Conservation (phyloP, 176 grass and related monocot genomes). For the Themeda triandra region DNA sequence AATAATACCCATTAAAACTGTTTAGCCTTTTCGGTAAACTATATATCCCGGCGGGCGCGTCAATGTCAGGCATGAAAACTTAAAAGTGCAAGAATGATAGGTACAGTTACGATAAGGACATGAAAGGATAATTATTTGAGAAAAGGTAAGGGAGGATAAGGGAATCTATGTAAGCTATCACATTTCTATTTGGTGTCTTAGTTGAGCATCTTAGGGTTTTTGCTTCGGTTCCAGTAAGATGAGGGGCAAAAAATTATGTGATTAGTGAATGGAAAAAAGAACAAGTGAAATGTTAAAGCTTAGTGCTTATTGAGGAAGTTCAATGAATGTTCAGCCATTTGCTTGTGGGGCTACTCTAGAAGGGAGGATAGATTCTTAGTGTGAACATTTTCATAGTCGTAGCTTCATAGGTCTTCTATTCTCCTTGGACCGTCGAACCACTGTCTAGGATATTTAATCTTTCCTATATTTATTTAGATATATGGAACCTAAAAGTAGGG, state of each 20-base stretch:
- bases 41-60: slow-evolving; percentile 14
- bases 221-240: slow-evolving; percentile 26
- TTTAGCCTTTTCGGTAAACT: slow-evolving; percentile 32
- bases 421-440: slow-evolving; percentile 25
- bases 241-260: slow-evolving; percentile 33
- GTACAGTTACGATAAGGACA: slow-evolving; percentile 11
- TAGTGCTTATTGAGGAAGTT: slow-evolving; percentile 32
- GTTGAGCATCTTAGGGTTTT: slow-evolving; percentile 37
- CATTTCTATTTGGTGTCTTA: slow-evolving; percentile 27
- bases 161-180: slow-evolving; percentile 54
- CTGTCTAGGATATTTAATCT: slow-evolving; percentile 6
- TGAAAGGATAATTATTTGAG: slow-evolving; percentile 32
- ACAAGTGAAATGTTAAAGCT: slow-evolving; percentile 27
- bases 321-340: slow-evolving; percentile 33
- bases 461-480: slow-evolving; percentile 27
- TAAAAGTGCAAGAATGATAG: slow-evolving; percentile 31
- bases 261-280: slow-evolving; percentile 27
- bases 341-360: slow-evolving; percentile 11
- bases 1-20: slow-evolving; percentile 40
- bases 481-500: slow-evolving; percentile 15
- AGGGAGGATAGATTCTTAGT: slow-evolving; percentile 38
- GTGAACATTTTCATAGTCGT: slow-evolving; percentile 24
- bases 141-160: slow-evolving; percentile 41
- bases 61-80: slow-evolving; percentile 30
- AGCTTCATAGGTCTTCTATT: slow-evolving; percentile 37